These are phyloP conservation scores for Tulasnella sp. DNA, from an alignment of 768 basidiomycete genomes.

Conservation along the genomic window DNA sequence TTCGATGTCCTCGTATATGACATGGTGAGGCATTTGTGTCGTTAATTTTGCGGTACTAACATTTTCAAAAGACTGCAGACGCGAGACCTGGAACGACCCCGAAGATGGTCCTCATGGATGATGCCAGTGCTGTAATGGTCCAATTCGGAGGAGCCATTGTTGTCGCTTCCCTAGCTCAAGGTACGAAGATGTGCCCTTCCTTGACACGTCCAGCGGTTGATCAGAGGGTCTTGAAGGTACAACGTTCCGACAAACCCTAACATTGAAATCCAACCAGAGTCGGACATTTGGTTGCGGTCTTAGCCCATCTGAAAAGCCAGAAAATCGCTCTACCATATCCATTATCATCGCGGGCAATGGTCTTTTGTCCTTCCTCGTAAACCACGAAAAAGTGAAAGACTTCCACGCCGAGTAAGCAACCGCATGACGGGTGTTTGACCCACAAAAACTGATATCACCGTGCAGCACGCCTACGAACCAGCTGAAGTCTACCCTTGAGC, in stretches of 20 bases:
- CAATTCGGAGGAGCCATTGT: slow-evolving; percentile 12
- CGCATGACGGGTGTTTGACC: neutral
- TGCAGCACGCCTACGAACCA: slow-evolving; percentile 17
- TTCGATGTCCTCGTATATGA: neutral
- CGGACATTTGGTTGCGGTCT: slow-evolving; percentile 14
- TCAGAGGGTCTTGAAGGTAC: neutral
- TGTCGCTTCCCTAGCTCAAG: slow-evolving; percentile 13
- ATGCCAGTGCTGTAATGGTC: slow-evolving; percentile 3
- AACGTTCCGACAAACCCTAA: slow-evolving; percentile 15
- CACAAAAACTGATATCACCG: neutral
- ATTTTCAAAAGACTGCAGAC: neutral
- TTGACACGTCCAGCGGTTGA: neutral
- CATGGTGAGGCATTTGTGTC: neutral
- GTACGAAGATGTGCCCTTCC: neutral
- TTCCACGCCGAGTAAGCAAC: slow-evolving; percentile 14
- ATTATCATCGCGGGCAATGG: slow-evolving; percentile 5
- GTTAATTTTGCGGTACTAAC: neutral
- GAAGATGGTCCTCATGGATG: slow-evolving; percentile 13
- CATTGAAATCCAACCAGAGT: slow-evolving; percentile 11
- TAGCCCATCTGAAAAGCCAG: neutral
- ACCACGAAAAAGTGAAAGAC: slow-evolving; percentile 10
- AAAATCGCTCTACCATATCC: neutral
- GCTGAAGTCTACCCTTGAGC: slow-evolving; percentile 15
- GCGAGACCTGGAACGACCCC: slow-evolving; percentile 8
- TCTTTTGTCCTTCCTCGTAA: slow-evolving; percentile 8